Base-by-base conservation (phyloP, 306 rosid species). In the Acacia crassicarpa region DNA sequence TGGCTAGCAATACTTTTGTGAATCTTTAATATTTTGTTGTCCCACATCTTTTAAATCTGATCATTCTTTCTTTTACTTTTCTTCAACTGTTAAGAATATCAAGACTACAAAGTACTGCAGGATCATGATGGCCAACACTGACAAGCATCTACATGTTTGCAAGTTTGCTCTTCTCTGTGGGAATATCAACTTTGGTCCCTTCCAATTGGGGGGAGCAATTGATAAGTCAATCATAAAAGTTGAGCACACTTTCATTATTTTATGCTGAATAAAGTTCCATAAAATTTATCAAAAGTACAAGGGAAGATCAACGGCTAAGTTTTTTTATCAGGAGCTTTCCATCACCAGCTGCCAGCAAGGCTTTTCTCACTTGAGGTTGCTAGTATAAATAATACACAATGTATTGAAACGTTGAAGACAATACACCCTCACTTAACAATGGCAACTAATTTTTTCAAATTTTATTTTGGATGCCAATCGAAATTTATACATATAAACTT, bases 401-500 rank as follows among this genome's bases (percentile, higher is more conserved):
- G 67, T 69, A 77, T 44, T 68, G 73, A 41, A 67, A 76, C n/a
- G 76, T 38, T 41, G 68, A 45, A 76, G 80, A 76, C 69, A 51
- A 71, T 59, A 84, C 81, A 83, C 35, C 68, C 32, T 51, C 22
- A 19, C 54, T 83, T 74, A 81, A 80, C 78, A 59, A 70, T 33
- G 27, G 63, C 38, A 38, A 73, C 72, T 58, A 73, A 51, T 56
- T 73, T 75, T 84, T 67, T n/a, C 54, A 33, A 58, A 53, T 69
- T 25, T 65, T 78, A 72, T 79, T 77, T 88, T 90, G 5, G 85
- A 80, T 53, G 48, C 58, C 78, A 67, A 83, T 80, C 81, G 80
- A 76, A 85, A 83, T 80, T 74, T 83, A 51, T 83, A 85, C 89
- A 76, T 80, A 72, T 85, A 75, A 78, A 87, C 80, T 84, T 82